Evolutionary conservation across 768 basidiomycete genomes (phyloP).

Genomic region (Krasilnikovozyma curviuscula): DNA sequence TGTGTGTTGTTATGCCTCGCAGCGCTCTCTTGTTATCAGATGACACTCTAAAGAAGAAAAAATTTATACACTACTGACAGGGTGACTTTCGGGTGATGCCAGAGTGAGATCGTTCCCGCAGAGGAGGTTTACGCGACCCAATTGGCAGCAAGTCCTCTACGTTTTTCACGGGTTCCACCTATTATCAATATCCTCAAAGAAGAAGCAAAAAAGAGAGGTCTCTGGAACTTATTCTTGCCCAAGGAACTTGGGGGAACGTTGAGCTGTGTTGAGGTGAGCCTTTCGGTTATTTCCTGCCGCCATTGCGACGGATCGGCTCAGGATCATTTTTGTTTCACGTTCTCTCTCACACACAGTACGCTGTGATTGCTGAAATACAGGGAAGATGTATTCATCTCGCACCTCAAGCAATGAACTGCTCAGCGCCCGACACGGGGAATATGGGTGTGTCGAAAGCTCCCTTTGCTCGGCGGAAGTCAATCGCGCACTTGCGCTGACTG

Average conservation of each 20-base stretch:
- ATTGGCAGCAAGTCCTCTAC: constrained; percentile 47
- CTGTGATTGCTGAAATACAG: constrained; percentile 61
- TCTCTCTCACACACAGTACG: constrained; percentile 42
- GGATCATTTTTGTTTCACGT: background rate
- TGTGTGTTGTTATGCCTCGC: background rate
- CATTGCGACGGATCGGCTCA: background rate
- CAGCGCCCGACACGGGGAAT: constrained; percentile 40
- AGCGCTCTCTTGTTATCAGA: background rate
- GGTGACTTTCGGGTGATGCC: constrained; percentile 78
- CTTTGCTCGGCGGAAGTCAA: no score
- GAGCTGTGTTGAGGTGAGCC: constrained; percentile 68
- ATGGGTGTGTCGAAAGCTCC: constrained; percentile 59
- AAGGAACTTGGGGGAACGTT: constrained; percentile 75
- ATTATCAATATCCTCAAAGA: constrained; percentile 65
- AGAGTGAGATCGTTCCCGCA: no score
- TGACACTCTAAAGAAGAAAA: background rate
- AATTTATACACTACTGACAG: constrained; percentile 27
- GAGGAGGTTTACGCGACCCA: constrained; percentile 57
- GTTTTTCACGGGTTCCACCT: constrained; percentile 62
- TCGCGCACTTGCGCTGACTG: background rate
- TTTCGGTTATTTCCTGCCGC: background rate
- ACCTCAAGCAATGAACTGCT: constrained; percentile 76
- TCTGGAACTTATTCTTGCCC: constrained; percentile 96
- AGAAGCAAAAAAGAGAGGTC: constrained; percentile 67
- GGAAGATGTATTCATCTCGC: constrained; percentile 65